Base-by-base conservation (phyloP, 2,329 filamentous ascomycete genomes). In the Venturia pyrina region DNA sequence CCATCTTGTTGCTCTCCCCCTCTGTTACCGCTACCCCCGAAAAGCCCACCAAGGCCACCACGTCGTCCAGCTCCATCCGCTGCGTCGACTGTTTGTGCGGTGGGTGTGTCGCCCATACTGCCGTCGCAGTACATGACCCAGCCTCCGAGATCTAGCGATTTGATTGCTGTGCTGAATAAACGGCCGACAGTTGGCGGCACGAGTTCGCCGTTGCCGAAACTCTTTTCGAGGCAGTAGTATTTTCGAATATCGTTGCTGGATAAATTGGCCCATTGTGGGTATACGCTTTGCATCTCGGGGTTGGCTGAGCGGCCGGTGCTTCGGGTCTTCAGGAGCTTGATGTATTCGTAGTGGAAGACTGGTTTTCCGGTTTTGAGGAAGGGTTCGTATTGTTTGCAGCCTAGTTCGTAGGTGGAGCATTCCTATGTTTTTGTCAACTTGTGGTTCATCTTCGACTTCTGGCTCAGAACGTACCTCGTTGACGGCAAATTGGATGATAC, bases 311-410 rank as follows among this genome's bases (percentile, higher is more conserved):
- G 37, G 15, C 34, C 15, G 4, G 19, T 28, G 21, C 28, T 50
- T 21, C 37, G 71, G 7, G 15, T 24, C 13, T 64, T 48, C 13
- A 28, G 2, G 2, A 64, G n/a, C 24, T 53, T 57, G 48, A 65
- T 50, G 46, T 90, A 90, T 76, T 90, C 88, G 68, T 90, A 88
- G 72, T 89, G 84, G 73, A 90, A 89, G 40, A 90, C 87, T 1
- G 88, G 87, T 73, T 90, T 89, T 41, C 80, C 79, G 5, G 81
- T 81, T 13, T 80, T 70, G 66, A 87, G 81, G 71, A 89, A 89
- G 3, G 81, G 74, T 2, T 80, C 74, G 2, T 77, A 74, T 72
- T 85, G 89, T 1, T 75, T 80, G 46, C 77, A 76, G 71, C 87
- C 89, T 72, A 89, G 86, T 5, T 76, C 67, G 70, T 84, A 84